A percentile compares a stretch with the other conserved stretches of the same genome.
These are phyloP conservation scores for Platanus orientalis DNA, from an alignment of 164 flowering plant genomes.

Conservation along the genomic window DNA sequence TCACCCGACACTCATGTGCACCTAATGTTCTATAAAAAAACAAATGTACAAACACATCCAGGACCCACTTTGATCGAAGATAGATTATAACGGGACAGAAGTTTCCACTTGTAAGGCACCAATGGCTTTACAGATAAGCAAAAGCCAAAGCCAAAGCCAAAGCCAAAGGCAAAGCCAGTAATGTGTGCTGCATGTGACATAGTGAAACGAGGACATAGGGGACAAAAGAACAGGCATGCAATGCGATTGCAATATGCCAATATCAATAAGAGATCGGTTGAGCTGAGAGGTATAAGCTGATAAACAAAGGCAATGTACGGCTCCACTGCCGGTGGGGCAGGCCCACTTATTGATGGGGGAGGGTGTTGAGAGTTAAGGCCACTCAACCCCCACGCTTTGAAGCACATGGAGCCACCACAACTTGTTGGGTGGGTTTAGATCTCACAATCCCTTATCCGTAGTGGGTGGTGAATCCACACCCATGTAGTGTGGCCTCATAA, in stretches of 20 bases:
- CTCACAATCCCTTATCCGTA: background rate
- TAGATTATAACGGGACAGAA: background rate
- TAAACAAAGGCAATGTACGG: too few species aligned
- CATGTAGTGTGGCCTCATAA: background rate
- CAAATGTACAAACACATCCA: background rate
- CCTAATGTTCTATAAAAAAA: background rate
- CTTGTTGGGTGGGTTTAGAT: constrained; percentile 2
- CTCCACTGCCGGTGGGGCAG: too few species aligned
- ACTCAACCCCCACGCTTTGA: background rate
- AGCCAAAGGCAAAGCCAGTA: too few species aligned
- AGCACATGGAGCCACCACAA: constrained; percentile 5
- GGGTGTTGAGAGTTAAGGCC: too few species aligned
- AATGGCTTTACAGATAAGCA: background rate
- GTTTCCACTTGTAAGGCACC: background rate
- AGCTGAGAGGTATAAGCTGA: too few species aligned
- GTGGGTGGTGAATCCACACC: constrained; percentile 3
- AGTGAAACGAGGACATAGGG: background rate
- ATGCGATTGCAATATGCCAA: too few species aligned
- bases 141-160: too few species aligned
- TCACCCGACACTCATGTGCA: constrained; percentile 4
- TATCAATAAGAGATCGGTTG: too few species aligned
- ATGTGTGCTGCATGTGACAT: background rate
- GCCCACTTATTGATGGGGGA: too few species aligned
- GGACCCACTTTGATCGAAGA: background rate
- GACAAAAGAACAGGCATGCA: too few species aligned